Evolutionary conservation across 768 basidiomycete genomes (phyloP).

Genomic region (Hirschioporus abietinus): DNA sequence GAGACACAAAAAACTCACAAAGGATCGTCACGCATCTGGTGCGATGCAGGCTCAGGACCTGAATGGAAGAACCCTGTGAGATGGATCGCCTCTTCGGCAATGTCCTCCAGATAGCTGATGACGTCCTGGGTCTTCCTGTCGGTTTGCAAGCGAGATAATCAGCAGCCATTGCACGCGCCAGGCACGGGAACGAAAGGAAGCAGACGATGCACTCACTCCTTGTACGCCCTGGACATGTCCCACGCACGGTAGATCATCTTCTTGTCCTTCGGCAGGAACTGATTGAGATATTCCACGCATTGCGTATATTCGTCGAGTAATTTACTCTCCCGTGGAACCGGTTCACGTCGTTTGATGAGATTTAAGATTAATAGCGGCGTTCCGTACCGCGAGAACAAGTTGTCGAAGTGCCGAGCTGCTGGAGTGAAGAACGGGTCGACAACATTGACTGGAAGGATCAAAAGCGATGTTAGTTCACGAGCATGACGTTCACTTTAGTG

Average conservation of each 20-base stretch:
- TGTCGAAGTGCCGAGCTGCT: conserved; percentile 89
- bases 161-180: conserved; percentile 1
- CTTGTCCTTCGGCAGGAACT: conserved; percentile 82
- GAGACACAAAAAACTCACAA: conserved; percentile 24
- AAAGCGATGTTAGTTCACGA: conserved; percentile 4
- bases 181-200: background rate
- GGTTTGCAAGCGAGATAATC: background rate
- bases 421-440: conserved; percentile 94
- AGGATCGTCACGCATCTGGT: conserved; percentile 45
- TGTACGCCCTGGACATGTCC: conserved; percentile 95
- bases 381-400: conserved; percentile 86
- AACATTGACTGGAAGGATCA: conserved; percentile 61
- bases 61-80: conserved; percentile 95
- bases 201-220: conserved; percentile 55
- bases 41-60: conserved; percentile 79
- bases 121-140: conserved; percentile 90
- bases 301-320: conserved; percentile 86
- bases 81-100: conserved; percentile 90
- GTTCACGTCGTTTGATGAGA: conserved; percentile 82
- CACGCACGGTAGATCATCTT: conserved; percentile 90
- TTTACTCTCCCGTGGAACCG: conserved; percentile 82
- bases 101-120: conserved; percentile 89
- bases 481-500: background rate
- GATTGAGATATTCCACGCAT: conserved; percentile 90
- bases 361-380: conserved; percentile 88